Base-by-base conservation (phyloP, 2,329 filamentous ascomycete species). In the Botrytis byssoidea region DNA sequence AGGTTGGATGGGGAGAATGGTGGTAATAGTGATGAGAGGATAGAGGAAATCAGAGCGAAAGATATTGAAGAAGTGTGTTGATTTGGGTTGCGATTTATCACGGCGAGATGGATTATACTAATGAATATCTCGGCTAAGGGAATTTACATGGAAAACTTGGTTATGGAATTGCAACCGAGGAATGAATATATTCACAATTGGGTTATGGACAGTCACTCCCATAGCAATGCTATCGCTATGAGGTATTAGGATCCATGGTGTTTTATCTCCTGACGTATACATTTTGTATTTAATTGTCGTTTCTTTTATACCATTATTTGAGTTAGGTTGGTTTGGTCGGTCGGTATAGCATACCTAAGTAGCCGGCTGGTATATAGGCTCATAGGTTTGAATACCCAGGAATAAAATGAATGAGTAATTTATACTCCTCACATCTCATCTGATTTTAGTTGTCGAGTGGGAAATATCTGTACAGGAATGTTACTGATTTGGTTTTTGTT, bases 1-100 rank as follows among this genome's bases (percentile, higher is more conserved):
- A 84, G 64, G 40, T 18, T 57, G n/a, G 57, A 71, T 35, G 48
- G 32, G 10, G 20, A 37, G 32, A 5, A 22, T 8, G 10, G 1
- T 37, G 5, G 12, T 3, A 25, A 14, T 9, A 22, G 35, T 14
- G 29, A 71, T 63, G 57, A 29, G 25, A 14, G 55, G n/a, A 29
- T 48, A 14, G 57, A 57, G n/a, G 57, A 35, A 35, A 35, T 60
- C 14, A 1, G 12, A 2, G 4, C 51, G 14, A 57, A 29, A 29
- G n/a, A 57, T 16, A 57, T 57, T 32, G 14, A 14, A 12, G 51
- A 57, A 9, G n/a, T 57, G 51, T 57, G 14, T 18, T 57, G n/a
- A 57, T 51, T 55, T 29, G n/a, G 14, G 12, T 18, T 55, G 51
- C 6, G 8, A 16, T 55, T 18, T 8, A 29, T 29, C 14, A 29